Percentiles rank a stretch among this genome's conserved stretches.
These are phyloP conservation scores for Globisporangium takayamanum DNA, from an alignment of 352 stramenopile species.

Conservation along the genomic window DNA sequence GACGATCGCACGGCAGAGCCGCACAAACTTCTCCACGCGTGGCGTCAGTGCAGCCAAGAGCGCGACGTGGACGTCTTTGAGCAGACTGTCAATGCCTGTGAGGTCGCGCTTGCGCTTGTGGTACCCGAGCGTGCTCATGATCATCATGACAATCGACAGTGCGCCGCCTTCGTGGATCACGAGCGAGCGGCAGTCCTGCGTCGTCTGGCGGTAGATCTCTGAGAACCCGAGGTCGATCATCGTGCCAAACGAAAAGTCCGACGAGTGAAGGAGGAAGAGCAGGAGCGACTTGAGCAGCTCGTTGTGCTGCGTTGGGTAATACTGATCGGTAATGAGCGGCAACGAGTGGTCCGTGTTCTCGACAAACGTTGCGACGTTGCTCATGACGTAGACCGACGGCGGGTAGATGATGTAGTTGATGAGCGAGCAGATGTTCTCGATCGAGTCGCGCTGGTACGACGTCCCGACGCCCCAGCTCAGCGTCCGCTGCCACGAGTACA, in stretches of 20 bases:
- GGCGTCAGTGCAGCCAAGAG: slow-evolving; percentile 49
- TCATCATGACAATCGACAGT: slow-evolving; percentile 84
- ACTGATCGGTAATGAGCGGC: slow-evolving; percentile 80
- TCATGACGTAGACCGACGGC: slow-evolving; percentile 83
- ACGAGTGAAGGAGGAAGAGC: slow-evolving; percentile 47
- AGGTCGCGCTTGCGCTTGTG: slow-evolving; percentile 81
- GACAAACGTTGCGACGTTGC: slow-evolving; percentile 75
- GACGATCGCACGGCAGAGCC: slow-evolving; percentile 63
- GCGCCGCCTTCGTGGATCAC: slow-evolving; percentile 73
- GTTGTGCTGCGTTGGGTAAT: slow-evolving; percentile 73
- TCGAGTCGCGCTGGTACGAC: slow-evolving; percentile 76
- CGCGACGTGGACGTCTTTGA: slow-evolving; percentile 39
- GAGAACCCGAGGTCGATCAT: slow-evolving; percentile 76
- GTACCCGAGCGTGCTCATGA: slow-evolving; percentile 80
- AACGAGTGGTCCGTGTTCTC: slow-evolving; percentile 78
- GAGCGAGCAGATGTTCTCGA: slow-evolving; percentile 83
- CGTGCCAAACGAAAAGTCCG: slow-evolving; percentile 68
- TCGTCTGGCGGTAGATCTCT: slow-evolving; percentile 68
- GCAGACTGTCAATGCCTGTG: slow-evolving; percentile 53
- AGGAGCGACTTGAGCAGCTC: slow-evolving; percentile 77
- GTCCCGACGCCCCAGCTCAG: slow-evolving; percentile 80
- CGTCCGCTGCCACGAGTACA: slow-evolving; percentile 80
- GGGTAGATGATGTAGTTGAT: slow-evolving; percentile 86
- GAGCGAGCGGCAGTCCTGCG: slow-evolving; percentile 40
- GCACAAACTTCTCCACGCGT: slow-evolving; percentile 76